Base-by-base conservation (phyloP, 139 green algal species). In the Chlamydomonas eustigma region DNA sequence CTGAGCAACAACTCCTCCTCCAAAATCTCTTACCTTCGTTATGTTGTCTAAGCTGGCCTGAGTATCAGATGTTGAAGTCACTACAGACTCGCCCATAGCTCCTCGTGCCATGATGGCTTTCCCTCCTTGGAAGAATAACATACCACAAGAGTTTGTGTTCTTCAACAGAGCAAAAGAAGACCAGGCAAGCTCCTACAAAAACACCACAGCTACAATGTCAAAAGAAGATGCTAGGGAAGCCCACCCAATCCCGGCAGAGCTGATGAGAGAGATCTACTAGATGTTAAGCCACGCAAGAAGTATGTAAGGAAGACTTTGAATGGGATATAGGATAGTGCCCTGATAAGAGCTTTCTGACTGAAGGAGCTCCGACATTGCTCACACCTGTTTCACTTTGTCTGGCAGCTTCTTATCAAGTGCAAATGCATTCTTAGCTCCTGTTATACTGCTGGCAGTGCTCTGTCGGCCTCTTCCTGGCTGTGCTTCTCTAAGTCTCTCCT, bases 81-180 rank as follows among this genome's bases (percentile, higher is more conserved):
- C 75, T 37, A 75, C 70, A 33, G 2, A 8, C 1, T 34, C 30
- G 24, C 72, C 80, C 51, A 90, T 12, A 22, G 82, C 79, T 0
- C 87, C 85, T 1, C 85, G 76, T 0, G 80, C 79, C 71, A 90
- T 24, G 65, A 64, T 25, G 1, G 34, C 36, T 75, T 31, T 64
- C 51, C 39, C n/a, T 0, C 37, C 71, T 1, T 37, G 31, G 30
- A 64, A 36, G 24, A 86, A 37, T 38, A 94, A 32, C 64, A 96
- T 70, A 0, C 88, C 86, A 63, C 88, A 93, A 37, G 75, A 87
- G 82, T 97, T 97, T 39, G 90, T 91, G 83, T 96, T 96, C 37
- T 87, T 87, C 30, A 97, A 74, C 66, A 96, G 79, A 3, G 90
- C 83, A 76, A 90, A 95, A 0, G 92, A 95, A 0, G 86, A 75